Evolutionary conservation across 495 filamentous ascomycete species (phyloP).

Genomic region (Terfezia boudieri): DNA sequence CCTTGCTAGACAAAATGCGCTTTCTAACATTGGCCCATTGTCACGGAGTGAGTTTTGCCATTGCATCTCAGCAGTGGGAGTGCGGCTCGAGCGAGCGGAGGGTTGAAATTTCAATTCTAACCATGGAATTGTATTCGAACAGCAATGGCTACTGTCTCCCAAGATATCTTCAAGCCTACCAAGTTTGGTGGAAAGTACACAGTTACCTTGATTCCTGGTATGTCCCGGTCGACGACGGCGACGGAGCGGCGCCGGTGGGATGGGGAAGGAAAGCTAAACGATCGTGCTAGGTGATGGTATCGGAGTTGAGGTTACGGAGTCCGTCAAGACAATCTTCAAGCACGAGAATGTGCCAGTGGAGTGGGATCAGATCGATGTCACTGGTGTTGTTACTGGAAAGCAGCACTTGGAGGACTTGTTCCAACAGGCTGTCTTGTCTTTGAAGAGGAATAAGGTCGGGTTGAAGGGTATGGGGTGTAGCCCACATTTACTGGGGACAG

Average conservation of each 20-base stretch:
- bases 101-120: too few relatives aligned
- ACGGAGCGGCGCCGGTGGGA: slow-evolving; percentile 1
- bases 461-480: slow-evolving; percentile 41
- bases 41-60: neutral
- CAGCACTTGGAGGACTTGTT: slow-evolving; percentile 88
- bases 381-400: slow-evolving; percentile 66
- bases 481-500: neutral
- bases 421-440: slow-evolving; percentile 76
- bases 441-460: slow-evolving; percentile 94
- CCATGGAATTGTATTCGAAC: neutral
- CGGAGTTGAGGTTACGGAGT: slow-evolving; percentile 91
- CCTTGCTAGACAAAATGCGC: neutral
- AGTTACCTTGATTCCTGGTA: slow-evolving; percentile 87
- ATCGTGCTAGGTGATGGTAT: slow-evolving; percentile 60
- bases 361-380: slow-evolving; percentile 97
- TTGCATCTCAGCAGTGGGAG: neutral
- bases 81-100: too few relatives aligned
- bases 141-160: neutral
- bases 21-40: neutral
- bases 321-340: slow-evolving; percentile 97
- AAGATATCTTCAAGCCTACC: slow-evolving; percentile 34
- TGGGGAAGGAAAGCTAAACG: neutral
- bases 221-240: slow-evolving; percentile 4
- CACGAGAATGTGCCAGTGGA: slow-evolving; percentile 95
- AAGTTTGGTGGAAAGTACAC: slow-evolving; percentile 99